Percentiles rank a stretch among this genome's conserved stretches.
Conservation (phyloP, 768 basidiomycete species). For the Trametes coccinea region DNA sequence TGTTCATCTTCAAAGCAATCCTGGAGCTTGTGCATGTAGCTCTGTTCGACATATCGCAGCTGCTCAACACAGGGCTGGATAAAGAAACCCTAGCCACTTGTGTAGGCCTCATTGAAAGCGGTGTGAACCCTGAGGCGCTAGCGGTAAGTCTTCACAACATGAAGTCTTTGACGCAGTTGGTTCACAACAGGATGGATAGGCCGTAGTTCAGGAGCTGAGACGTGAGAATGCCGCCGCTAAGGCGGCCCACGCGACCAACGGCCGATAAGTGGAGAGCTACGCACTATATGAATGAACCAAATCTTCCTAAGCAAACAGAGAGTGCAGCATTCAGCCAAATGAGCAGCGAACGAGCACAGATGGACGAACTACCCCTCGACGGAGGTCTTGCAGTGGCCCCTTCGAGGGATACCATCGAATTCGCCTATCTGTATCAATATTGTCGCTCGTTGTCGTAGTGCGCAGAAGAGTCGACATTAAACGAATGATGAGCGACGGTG, state of each 20-base stretch:
- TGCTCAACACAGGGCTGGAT: slow-evolving; percentile 85
- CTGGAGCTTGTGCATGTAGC: slow-evolving; percentile 44
- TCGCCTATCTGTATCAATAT: too few species aligned
- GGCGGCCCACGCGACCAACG: slow-evolving; percentile 33
- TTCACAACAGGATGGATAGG: slow-evolving; percentile 43
- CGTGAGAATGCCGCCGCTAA: slow-evolving; percentile 57
- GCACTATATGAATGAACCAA: neutral
- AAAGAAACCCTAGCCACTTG: slow-evolving; percentile 92
- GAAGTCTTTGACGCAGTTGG: slow-evolving; percentile 6
- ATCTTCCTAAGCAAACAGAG: neutral
- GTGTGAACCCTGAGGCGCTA: slow-evolving; percentile 89
- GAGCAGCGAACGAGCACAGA: too few species aligned
- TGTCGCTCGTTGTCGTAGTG: too few species aligned
- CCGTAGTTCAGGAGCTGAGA: slow-evolving; percentile 82
- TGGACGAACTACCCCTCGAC: too few species aligned
- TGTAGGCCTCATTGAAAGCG: slow-evolving; percentile 88
- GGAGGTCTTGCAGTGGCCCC: too few species aligned
- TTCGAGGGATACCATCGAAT: too few species aligned
- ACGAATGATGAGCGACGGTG: too few species aligned
- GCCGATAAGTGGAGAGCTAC: slow-evolving; percentile 21
- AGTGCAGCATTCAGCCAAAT: neutral
- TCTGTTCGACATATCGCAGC: slow-evolving; percentile 83
- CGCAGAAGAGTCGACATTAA: too few species aligned
- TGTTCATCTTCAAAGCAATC: too few species aligned
- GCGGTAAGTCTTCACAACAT: slow-evolving; percentile 55